These are phyloP conservation scores for Chionographis japonica DNA, from an alignment of 106 monocot species.

Conservation along the genomic window DNA sequence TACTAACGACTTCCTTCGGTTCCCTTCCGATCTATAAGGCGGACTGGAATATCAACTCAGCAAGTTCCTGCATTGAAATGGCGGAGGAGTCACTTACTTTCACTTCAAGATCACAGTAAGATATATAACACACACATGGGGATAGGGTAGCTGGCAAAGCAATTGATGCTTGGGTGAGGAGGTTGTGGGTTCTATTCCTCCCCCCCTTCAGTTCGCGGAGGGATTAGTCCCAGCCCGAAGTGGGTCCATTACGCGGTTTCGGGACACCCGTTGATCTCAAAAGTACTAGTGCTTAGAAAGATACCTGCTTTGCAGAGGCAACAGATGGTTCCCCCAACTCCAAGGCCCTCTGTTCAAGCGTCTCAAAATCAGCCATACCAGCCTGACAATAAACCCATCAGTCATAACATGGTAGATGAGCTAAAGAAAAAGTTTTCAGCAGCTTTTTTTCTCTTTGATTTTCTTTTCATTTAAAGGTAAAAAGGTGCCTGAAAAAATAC, in stretches of 20 bases:
- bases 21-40: constrained; percentile 31
- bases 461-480: neutral
- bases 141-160: too few relatives aligned
- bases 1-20: neutral
- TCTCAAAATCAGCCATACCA: constrained; percentile 87
- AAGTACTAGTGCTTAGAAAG: neutral
- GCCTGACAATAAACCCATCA: constrained; percentile 38
- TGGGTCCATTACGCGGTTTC: neutral
- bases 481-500: constrained; percentile 19
- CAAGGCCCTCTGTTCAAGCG: constrained; percentile 84
- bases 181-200: too few relatives aligned
- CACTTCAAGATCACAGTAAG: neutral
- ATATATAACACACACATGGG: neutral
- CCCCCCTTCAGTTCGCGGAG: too few relatives aligned
- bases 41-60: constrained; percentile 77
- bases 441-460: neutral
- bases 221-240: too few relatives aligned
- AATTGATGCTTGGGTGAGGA: too few relatives aligned
- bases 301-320: constrained; percentile 93
- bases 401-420: neutral
- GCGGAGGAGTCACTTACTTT: neutral
- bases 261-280: neutral
- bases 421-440: neutral
- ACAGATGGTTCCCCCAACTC: constrained; percentile 84
- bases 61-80: constrained; percentile 58